These are phyloP conservation scores for Anisodus tanguticus DNA, from an alignment of 257 asterid genomes.

Conservation along the genomic window DNA sequence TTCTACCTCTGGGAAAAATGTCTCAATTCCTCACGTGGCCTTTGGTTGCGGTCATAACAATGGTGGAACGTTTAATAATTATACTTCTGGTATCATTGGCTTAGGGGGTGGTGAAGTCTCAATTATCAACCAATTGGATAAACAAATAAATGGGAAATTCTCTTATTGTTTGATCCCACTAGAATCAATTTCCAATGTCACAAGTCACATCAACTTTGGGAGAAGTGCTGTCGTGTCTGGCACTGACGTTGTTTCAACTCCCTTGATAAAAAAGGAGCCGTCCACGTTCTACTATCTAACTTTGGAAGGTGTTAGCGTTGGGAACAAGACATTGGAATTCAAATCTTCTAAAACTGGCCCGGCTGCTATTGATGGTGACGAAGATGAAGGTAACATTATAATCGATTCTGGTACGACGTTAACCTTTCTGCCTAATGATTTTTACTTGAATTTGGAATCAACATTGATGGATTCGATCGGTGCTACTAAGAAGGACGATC, in stretches of 20 bases:
- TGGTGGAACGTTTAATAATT: not conserved
- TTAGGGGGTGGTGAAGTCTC: conserved; percentile 32
- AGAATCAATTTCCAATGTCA: not conserved
- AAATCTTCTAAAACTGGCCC: not conserved
- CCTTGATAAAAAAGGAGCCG: not conserved
- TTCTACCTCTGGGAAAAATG: not conserved
- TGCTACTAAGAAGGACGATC: not conserved
- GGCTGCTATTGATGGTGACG: not conserved
- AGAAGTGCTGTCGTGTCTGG: conserved; percentile 29
- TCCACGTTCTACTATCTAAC: conserved; percentile 28
- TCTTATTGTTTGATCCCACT: conserved; percentile 30
- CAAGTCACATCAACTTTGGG: conserved; percentile 32
- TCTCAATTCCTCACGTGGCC: not conserved
- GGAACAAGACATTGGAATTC: not conserved
- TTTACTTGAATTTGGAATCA: not conserved
- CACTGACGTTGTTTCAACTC: conserved; percentile 30
- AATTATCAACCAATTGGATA: conserved; percentile 16
- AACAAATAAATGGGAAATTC: conserved; percentile 32
- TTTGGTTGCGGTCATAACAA: conserved; percentile 37
- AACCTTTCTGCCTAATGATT: not conserved
- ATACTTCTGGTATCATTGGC: conserved; percentile 33
- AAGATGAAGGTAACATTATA: conserved; percentile 32
- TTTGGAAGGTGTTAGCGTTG: conserved; percentile 28
- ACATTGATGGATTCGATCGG: not conserved
- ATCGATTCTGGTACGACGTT: conserved; percentile 39